Evolutionary conservation across 148 eudicot species (phyloP).

Genomic region (Silene conica): DNA sequence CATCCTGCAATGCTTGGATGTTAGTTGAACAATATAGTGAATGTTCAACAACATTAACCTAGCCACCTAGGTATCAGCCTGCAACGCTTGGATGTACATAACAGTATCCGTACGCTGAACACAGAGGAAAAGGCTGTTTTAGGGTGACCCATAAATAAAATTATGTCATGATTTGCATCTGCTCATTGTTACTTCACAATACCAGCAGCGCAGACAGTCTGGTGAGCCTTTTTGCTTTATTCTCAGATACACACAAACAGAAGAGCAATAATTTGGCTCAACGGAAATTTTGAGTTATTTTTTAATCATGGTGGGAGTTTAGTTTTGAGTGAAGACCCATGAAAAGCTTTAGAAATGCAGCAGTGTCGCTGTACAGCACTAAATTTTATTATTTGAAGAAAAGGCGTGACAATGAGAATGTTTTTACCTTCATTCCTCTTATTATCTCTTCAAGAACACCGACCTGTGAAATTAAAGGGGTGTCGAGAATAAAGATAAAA

Average conservation of each 20-base stretch:
- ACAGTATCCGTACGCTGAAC: neutral
- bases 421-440: slow-evolving; percentile 79
- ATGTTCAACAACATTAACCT: neutral
- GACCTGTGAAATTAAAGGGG: slow-evolving; percentile 39
- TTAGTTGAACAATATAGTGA: neutral
- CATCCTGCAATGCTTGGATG: slow-evolving; percentile 45
- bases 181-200: neutral
- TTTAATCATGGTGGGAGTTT: neutral
- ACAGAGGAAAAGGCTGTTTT: too few relatives aligned
- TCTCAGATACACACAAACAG: neutral
- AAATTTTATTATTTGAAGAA: neutral
- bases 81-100: neutral
- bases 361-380: neutral
- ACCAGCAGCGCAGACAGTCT: neutral
- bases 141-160: too few relatives aligned
- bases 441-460: slow-evolving; percentile 85
- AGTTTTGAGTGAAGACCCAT: neutral
- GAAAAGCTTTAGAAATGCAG: neutral
- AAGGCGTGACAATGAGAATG: neutral
- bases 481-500: neutral
- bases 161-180: neutral
- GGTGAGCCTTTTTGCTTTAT: neutral
- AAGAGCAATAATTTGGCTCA: neutral
- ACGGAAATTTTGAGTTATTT: neutral
- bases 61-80: neutral